These are phyloP conservation scores for Penicillium bialowiezense DNA, from an alignment of 495 filamentous ascomycete genomes.

Conservation along the genomic window DNA sequence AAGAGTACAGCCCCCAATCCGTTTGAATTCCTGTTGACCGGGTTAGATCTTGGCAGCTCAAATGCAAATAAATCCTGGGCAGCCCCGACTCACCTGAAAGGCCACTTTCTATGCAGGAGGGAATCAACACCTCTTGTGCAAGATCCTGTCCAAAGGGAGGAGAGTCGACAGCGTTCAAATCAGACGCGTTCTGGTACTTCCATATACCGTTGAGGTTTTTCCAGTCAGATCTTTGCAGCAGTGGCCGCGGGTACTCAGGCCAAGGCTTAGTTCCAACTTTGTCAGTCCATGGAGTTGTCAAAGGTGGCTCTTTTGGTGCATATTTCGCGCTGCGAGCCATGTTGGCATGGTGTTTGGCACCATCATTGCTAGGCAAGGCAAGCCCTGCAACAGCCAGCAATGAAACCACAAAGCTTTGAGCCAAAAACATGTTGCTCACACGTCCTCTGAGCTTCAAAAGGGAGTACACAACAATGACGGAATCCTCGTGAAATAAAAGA, in stretches of 20 bases:
- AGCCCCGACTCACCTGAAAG: slow-evolving; percentile 39
- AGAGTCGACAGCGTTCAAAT: slow-evolving; percentile 33
- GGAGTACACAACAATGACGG: not conserved
- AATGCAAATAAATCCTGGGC: slow-evolving; percentile 8
- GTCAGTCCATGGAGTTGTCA: slow-evolving; percentile 62
- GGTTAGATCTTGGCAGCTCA: too few relatives aligned
- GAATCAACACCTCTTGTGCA: slow-evolving; percentile 53
- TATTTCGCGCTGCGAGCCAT: slow-evolving; percentile 22
- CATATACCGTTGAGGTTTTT: slow-evolving; percentile 64
- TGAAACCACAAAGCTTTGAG: slow-evolving; percentile 10
- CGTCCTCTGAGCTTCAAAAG: not conserved
- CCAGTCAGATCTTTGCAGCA: slow-evolving; percentile 56
- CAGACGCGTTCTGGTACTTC: slow-evolving; percentile 53
- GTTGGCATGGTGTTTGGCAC: not conserved
- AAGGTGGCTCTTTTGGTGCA: slow-evolving; percentile 36
- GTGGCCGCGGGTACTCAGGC: slow-evolving; percentile 66
- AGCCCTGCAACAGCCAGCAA: slow-evolving; percentile 14
- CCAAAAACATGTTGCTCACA: slow-evolving; percentile 15
- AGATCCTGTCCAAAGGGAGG: slow-evolving; percentile 44
- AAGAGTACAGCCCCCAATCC: slow-evolving; percentile 48
- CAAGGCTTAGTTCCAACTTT: slow-evolving; percentile 61
- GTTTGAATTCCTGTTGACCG: slow-evolving; percentile 48
- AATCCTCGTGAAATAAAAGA: not conserved
- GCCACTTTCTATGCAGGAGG: slow-evolving; percentile 62
- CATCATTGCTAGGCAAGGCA: slow-evolving; percentile 11